phyloP scores from a whole-genome alignment of 179 eudicot genomes.

The Silene vulgaris region DNA sequence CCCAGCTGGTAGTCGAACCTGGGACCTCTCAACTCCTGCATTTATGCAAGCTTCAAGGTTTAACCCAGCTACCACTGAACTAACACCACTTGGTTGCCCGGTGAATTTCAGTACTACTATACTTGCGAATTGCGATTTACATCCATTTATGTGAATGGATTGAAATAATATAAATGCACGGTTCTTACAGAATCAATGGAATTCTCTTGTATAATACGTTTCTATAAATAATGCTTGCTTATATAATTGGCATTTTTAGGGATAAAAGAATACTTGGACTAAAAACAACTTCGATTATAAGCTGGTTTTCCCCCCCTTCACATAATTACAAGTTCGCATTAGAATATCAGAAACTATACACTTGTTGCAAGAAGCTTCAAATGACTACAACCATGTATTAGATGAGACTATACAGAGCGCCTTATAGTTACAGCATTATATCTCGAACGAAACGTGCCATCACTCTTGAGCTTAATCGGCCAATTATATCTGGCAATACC shows the following conservation, averaged over 20 bases:
- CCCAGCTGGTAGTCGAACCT: too few species aligned
- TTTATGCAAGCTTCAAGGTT: too few species aligned
- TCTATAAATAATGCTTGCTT: too few species aligned
- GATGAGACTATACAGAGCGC: not conserved
- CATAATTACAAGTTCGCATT: not conserved
- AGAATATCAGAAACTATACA: not conserved
- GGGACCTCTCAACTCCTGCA: too few species aligned
- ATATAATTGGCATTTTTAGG: not conserved
- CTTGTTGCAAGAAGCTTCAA: constrained; percentile 1
- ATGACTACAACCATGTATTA: not conserved
- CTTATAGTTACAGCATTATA: constrained; percentile 25
- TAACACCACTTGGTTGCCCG: too few species aligned
- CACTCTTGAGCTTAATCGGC: constrained; percentile 70
- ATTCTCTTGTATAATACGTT: too few species aligned
- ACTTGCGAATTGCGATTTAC: too few species aligned
- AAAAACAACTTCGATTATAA: not conserved
- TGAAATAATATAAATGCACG: too few species aligned
- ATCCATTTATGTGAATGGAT: too few species aligned
- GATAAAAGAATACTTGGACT: not conserved
- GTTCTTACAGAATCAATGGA: too few species aligned
- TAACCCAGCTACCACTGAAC: too few species aligned
- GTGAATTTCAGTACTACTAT: too few species aligned
- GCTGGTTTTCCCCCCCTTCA: not conserved
- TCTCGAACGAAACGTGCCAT: constrained; percentile 75
- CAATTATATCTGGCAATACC: constrained; percentile 72